Evolutionary conservation across 768 basidiomycete species (phyloP).

Genomic region (Trametopsis cervina): DNA sequence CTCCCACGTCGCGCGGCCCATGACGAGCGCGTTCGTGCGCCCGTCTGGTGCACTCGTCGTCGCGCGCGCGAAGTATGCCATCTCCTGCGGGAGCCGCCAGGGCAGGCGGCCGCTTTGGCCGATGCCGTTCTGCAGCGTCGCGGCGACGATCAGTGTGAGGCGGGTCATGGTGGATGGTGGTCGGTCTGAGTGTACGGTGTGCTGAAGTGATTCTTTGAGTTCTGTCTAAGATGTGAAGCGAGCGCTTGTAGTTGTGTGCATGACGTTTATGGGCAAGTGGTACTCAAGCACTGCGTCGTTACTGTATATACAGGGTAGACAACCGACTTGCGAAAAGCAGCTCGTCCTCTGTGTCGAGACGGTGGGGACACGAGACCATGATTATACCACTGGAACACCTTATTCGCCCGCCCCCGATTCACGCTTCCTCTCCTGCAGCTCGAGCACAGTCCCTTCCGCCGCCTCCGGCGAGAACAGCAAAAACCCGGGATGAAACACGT

Average conservation of each 20-base stretch:
- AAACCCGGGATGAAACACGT: slow-evolving; percentile 38
- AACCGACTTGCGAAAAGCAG: too few species aligned
- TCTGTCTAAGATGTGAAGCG: background rate
- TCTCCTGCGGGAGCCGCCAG: slow-evolving; percentile 84
- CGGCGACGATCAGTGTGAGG: slow-evolving; percentile 91
- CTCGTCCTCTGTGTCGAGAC: too few species aligned
- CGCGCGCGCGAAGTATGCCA: slow-evolving; percentile 87
- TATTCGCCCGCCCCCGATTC: too few species aligned
- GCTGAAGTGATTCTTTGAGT: background rate
- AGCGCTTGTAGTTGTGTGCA: background rate
- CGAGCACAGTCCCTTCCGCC: background rate
- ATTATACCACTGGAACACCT: background rate
- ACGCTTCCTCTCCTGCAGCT: background rate
- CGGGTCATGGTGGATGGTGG: slow-evolving; percentile 41
- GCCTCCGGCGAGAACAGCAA: slow-evolving; percentile 14
- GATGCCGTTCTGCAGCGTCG: slow-evolving; percentile 83
- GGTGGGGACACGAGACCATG: background rate
- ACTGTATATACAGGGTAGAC: too few species aligned
- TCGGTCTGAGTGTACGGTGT: background rate
- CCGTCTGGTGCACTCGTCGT: slow-evolving; percentile 54
- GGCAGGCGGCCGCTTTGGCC: slow-evolving; percentile 71
- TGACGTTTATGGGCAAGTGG: background rate
- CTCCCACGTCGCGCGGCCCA: slow-evolving; percentile 98
- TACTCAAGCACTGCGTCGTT: too few species aligned
- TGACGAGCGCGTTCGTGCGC: slow-evolving; percentile 69